phyloP scores from a whole-genome alignment of 805 yeast species.

The Nakazawaea pomicola region DNA sequence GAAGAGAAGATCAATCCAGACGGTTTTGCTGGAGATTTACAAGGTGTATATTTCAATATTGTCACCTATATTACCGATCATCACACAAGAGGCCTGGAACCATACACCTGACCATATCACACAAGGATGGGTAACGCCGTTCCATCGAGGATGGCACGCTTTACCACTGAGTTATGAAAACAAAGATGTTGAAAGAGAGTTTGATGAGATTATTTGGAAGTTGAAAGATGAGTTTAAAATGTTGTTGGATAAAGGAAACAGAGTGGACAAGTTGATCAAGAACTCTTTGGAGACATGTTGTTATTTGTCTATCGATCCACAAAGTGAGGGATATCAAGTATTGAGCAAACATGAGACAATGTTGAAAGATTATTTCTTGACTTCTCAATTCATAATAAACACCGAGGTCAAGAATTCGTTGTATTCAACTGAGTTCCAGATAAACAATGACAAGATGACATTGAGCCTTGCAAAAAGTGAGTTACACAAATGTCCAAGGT shows the following conservation, averaged over 20 bases:
- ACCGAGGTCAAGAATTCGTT: constrained; percentile 12
- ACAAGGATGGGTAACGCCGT: constrained; percentile 35
- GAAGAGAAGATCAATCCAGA: constrained; percentile 55
- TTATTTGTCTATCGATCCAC: constrained; percentile 16
- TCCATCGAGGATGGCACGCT: constrained; percentile 38
- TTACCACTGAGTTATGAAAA: constrained; percentile 32
- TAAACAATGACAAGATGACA: constrained; percentile 25
- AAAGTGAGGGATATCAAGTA: constrained; percentile 10
- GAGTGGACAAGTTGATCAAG: constrained; percentile 41
- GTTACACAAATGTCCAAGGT: constrained; percentile 77
- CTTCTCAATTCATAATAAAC: constrained; percentile 49
- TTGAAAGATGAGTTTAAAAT: constrained; percentile 46
- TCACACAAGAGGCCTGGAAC: constrained; percentile 88
- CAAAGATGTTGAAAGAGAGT: constrained; percentile 37
- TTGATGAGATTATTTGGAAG: constrained; percentile 37
- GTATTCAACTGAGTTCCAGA: constrained; percentile 7
- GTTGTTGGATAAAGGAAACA: constrained; percentile 52
- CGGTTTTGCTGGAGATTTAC: constrained; percentile 58
- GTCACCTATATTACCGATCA: constrained; percentile 77
- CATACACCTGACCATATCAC: constrained; percentile 34
- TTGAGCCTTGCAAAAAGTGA: constrained; percentile 33
- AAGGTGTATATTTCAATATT: constrained; percentile 59
- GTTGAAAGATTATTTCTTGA: constrained; percentile 54
- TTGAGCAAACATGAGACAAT: constrained; percentile 33
- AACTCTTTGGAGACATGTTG: constrained; percentile 59